Evolutionary conservation across 2,329 filamentous ascomycete species (phyloP), one percentile per base, ranked within the genome.

Genomic region (Metarhizium rileyi): DNA sequence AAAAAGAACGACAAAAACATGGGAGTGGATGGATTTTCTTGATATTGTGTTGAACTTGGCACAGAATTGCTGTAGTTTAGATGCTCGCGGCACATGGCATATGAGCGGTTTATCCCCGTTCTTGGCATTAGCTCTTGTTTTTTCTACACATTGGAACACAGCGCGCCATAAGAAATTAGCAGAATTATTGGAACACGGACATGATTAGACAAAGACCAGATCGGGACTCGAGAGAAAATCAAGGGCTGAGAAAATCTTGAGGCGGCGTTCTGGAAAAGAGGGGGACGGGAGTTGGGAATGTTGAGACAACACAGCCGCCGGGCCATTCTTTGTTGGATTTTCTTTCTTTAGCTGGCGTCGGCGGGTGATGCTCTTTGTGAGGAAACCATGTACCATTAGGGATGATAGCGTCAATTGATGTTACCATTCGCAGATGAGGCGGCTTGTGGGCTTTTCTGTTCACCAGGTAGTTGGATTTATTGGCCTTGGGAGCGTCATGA

Each of bases 171-270:
- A 14, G 10, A 33, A 33, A 33, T 33, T 5, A n/a, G 30, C 12
- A 5, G 30, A 10, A 33, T 33, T 33, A 14, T 38, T 38, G 35
- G 35, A 20, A 16, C 16, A 33, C 26, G 26, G 20, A 18, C 14
- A 23, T 4, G 8, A 22, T 14, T n/a, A 40, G n/a, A 5, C 35
- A 8, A 28, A n/a, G n/a, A 27, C 36, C 44, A 35, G 48, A 18
- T 14, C 25, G 20, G 9, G 38, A 23, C 33, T 35, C 43, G 38
- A 53, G 52, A 53, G 46, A 48, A 49, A 35, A 49, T 54, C 52
- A 54, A 54, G 52, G 27, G 52, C 52, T 54, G 52, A 54, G 38
- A 50, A 41, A 36, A 48, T 54, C 50, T 54, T 50, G 52, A 35
- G 52, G 23, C 26, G 50, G 48, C 46, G 48, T 54, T 46, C 18